Evolutionary conservation across 169 alveolate genomes (phyloP).

Genomic region (Plasmodium billcollinsi): DNA sequence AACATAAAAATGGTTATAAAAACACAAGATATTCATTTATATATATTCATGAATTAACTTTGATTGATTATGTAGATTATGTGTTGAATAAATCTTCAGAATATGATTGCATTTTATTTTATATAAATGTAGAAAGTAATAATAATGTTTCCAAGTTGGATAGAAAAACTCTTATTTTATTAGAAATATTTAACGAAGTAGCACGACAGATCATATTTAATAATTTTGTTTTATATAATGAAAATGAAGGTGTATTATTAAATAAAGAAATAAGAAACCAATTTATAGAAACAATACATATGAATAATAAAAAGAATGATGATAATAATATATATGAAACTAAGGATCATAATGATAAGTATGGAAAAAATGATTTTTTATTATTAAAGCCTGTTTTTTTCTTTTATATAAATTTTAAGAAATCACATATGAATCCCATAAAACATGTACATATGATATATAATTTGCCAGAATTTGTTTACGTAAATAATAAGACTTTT

Average conservation of each 20-base stretch:
- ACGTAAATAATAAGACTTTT: constrained; percentile 19
- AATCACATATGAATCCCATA: constrained; percentile 17
- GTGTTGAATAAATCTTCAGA: constrained; percentile 40
- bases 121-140: constrained; percentile 31
- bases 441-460: constrained; percentile 30
- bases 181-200: constrained; percentile 41
- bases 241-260: not conserved
- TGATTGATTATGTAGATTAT: constrained; percentile 43
- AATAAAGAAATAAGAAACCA: not conserved
- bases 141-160: constrained; percentile 49
- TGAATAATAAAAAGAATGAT: not conserved
- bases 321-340: not conserved
- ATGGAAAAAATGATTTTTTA: not conserved
- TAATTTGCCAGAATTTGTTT: constrained; percentile 39
- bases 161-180: constrained; percentile 16
- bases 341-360: not conserved
- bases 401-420: constrained; percentile 41
- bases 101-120: constrained; percentile 56
- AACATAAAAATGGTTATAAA: not conserved
- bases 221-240: constrained; percentile 31
- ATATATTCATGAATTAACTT: constrained; percentile 48
- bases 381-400: constrained; percentile 39
- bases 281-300: not conserved
- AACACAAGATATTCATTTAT: constrained; percentile 5
- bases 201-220: constrained; percentile 18